Evolutionary conservation across 1,139 yeast species (phyloP).

Genomic region (Casaregolazyma suthepensis): DNA sequence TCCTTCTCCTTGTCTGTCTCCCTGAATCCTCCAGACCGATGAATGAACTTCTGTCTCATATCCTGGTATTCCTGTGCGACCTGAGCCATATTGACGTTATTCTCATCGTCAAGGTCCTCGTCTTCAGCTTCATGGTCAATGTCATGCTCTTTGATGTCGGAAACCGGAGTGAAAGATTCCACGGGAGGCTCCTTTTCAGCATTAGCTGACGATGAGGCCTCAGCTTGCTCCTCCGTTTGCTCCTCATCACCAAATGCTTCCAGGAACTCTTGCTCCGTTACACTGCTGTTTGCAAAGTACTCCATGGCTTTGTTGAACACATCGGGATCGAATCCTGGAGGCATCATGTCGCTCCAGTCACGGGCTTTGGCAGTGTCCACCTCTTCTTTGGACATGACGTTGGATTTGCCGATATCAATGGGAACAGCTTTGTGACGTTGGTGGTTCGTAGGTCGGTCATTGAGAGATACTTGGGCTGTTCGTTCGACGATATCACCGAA

Average conservation of each 20-base stretch:
- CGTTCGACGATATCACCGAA: conserved; percentile 15
- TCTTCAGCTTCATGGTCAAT: conserved; percentile 7
- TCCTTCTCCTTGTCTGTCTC: conserved; percentile 48
- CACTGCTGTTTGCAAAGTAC: conserved; percentile 26
- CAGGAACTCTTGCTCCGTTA: conserved; percentile 33
- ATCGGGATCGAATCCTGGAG: conserved; percentile 13
- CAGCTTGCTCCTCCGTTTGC: conserved; percentile 3
- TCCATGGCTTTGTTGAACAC: conserved; percentile 24
- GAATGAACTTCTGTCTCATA: conserved; percentile 48
- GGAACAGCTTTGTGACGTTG: not conserved
- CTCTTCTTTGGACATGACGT: not conserved
- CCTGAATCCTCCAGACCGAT: conserved; percentile 43
- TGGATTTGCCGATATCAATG: conserved; percentile 2
- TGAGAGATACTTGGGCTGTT: not conserved
- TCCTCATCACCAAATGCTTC: conserved; percentile 20
- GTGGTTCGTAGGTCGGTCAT: not conserved
- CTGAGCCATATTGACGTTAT: conserved; percentile 27
- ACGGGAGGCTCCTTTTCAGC: not conserved
- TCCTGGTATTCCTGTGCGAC: conserved; percentile 52
- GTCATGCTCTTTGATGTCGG: conserved; percentile 19
- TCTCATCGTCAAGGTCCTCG: conserved; percentile 17
- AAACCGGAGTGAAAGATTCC: not conserved
- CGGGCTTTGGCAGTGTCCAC: not conserved
- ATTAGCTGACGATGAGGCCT: not conserved
- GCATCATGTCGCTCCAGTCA: conserved; percentile 1